phyloP scores from a whole-genome alignment of 2,329 filamentous ascomycete genomes.

The Xylaria sp. region DNA sequence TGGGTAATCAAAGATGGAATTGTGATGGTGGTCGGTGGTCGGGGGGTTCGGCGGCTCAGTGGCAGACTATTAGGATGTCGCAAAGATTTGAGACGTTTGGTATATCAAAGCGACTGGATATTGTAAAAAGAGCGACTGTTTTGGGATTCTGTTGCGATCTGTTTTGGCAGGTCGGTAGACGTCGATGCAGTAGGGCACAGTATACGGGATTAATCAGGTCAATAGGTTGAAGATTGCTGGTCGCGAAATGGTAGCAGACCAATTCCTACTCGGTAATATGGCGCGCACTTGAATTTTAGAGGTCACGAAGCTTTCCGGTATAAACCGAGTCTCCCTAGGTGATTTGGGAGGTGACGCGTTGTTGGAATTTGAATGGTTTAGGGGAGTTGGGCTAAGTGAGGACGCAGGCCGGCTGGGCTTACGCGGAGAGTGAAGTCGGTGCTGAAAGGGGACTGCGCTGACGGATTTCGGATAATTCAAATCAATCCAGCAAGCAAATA shows the following conservation, averaged over 20 bases:
- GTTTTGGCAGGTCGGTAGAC: background rate
- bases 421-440: slow-evolving; percentile 16
- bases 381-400: slow-evolving; percentile 36
- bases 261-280: slow-evolving; percentile 10
- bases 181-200: slow-evolving; percentile 4
- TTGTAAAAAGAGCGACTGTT: slow-evolving; percentile 39
- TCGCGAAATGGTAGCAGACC: slow-evolving; percentile 4
- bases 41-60: slow-evolving; percentile 13
- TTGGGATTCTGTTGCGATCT: slow-evolving; percentile 12
- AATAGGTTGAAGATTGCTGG: slow-evolving; percentile 2
- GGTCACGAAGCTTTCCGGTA: background rate
- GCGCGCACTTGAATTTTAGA: slow-evolving; percentile 4
- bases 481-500: slow-evolving; percentile 8
- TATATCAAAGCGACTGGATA: slow-evolving; percentile 14
- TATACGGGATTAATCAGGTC: slow-evolving; percentile 5
- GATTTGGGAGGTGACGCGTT: slow-evolving; percentile 13
- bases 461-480: background rate
- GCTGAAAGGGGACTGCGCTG: slow-evolving; percentile 13
- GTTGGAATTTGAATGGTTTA: slow-evolving; percentile 7
- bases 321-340: background rate
- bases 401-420: slow-evolving; percentile 32
- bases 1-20: background rate
- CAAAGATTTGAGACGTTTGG: slow-evolving; percentile 1
- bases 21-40: slow-evolving; percentile 8
- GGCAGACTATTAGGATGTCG: slow-evolving; percentile 25